These are phyloP conservation scores for Cryptococcus hybrid DNA, from an alignment of 1,284 basidiomycete species.

Conservation along the genomic window DNA sequence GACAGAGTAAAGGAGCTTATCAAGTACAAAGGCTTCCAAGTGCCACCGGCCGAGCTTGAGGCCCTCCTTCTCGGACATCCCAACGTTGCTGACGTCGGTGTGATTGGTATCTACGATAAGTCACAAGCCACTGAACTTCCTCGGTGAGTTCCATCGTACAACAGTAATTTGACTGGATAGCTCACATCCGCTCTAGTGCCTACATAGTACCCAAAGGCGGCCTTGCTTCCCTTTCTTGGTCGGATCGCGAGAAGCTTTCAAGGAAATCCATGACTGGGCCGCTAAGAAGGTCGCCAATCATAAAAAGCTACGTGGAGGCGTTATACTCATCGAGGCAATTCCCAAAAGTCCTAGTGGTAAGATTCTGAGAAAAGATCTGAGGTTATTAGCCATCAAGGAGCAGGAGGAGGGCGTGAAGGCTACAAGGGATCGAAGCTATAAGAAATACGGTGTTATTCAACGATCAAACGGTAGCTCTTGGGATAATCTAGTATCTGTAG, in stretches of 20 bases:
- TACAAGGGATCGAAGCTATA: conserved; percentile 19
- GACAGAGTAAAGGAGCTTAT: conserved; percentile 70
- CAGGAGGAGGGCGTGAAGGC: conserved; percentile 14
- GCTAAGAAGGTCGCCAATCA: conserved; percentile 55
- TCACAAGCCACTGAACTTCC: conserved; percentile 73
- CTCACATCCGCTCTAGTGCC: neutral
- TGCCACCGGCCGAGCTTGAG: conserved; percentile 80
- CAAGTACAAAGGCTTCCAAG: conserved; percentile 64
- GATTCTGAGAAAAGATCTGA: conserved; percentile 44
- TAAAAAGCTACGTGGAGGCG: conserved; percentile 53
- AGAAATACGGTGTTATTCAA: neutral
- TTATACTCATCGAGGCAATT: conserved; percentile 51
- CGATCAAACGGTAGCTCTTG: no score
- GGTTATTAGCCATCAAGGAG: conserved; percentile 31
- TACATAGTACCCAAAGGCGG: neutral
- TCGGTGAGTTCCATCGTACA: conserved; percentile 51
- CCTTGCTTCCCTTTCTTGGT: neutral
- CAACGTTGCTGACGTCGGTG: conserved; percentile 67
- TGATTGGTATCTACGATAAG: conserved; percentile 64
- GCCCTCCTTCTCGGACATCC: conserved; percentile 68
- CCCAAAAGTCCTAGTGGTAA: conserved; percentile 52
- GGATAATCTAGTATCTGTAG: no score
- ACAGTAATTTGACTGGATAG: neutral
- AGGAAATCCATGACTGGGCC: conserved; percentile 63
- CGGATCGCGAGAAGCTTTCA: conserved; percentile 46